These are phyloP conservation scores for Neonectria hederae DNA, from an alignment of 2,329 filamentous ascomycete genomes.

Conservation along the genomic window DNA sequence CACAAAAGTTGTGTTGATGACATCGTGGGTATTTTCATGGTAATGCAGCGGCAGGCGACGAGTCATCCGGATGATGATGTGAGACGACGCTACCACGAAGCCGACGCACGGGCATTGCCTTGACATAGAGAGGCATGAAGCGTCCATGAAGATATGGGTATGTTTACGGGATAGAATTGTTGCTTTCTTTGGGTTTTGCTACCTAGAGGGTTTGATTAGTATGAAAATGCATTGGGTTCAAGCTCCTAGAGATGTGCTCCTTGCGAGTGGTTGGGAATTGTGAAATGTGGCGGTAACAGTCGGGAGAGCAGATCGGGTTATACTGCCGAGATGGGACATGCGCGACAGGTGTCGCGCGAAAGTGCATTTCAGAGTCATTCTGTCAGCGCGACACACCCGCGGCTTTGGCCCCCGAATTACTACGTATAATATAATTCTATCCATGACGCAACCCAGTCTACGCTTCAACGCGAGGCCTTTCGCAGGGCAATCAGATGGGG, in stretches of 20 bases:
- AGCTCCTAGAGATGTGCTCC: constrained; percentile 3
- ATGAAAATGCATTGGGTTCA: constrained; percentile 37
- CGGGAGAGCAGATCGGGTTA: background rate
- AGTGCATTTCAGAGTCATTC: background rate
- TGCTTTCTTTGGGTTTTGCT: constrained; percentile 41
- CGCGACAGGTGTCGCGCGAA: background rate
- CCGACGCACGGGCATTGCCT: constrained; percentile 44
- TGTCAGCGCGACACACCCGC: background rate
- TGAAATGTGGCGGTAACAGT: background rate
- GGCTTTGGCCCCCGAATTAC: background rate
- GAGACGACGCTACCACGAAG: constrained; percentile 42
- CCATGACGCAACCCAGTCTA: background rate
- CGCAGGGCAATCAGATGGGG: background rate
- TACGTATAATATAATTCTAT: too few relatives aligned
- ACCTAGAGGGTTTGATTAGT: constrained; percentile 38
- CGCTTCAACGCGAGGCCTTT: background rate
- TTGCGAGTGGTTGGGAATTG: background rate
- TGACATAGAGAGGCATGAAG: constrained; percentile 42
- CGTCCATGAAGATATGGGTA: constrained; percentile 44
- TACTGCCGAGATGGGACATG: background rate
- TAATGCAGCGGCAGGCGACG: constrained; percentile 40
- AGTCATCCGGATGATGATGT: constrained; percentile 42
- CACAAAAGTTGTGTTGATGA: constrained; percentile 44
- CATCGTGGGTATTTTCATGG: constrained; percentile 44
- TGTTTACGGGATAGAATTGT: constrained; percentile 48